A percentile compares a stretch with the other conserved stretches of the same genome.
These are phyloP conservation scores for Metarhizium robertsii DNA, from an alignment of 2,329 filamentous ascomycete genomes.

Conservation along the genomic window DNA sequence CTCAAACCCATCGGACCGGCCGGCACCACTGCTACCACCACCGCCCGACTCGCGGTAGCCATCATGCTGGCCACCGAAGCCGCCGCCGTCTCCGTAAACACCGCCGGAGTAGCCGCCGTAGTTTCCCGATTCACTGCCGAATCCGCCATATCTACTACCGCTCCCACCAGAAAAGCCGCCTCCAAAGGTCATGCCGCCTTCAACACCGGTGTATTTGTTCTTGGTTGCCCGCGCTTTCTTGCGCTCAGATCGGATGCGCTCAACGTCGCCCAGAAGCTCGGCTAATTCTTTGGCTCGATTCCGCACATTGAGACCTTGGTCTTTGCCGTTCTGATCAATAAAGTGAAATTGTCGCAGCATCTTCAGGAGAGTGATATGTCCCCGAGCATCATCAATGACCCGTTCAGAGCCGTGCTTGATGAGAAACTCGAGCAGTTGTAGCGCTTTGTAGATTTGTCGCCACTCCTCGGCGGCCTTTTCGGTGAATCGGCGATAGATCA, in stretches of 20 bases:
- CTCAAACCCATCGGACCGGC: constrained; percentile 70
- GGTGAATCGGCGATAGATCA: constrained; percentile 99
- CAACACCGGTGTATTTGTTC: constrained; percentile 92
- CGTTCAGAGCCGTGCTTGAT: constrained; percentile 97
- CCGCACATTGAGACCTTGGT: constrained; percentile 94
- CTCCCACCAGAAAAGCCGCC: constrained; percentile 38
- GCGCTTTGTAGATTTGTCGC: constrained; percentile 97
- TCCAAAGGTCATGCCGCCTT: constrained; percentile 62
- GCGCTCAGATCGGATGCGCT: constrained; percentile 68
- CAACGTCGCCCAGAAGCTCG: constrained; percentile 87
- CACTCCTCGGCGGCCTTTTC: constrained; percentile 98
- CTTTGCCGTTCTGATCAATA: constrained; percentile 93
- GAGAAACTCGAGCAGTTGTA: constrained; percentile 92
- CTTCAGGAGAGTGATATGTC: constrained; percentile 89
- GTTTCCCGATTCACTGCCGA: constrained; percentile 76
- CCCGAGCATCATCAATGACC: constrained; percentile 92
- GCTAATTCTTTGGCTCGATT: constrained; percentile 93
- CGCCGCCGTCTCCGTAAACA: constrained; percentile 93
- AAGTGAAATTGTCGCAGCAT: constrained; percentile 98
- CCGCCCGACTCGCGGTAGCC: constrained; percentile 90
- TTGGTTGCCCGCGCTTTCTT: constrained; percentile 89
- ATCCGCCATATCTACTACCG: constrained; percentile 69
- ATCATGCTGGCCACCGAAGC: constrained; percentile 59
- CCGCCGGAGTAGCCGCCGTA: constrained; percentile 60
- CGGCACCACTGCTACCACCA: constrained; percentile 71